Percentiles rank a stretch among this genome's conserved stretches.
Conservation (phyloP, 2,329 filamentous ascomycete species). For the Stagonosporopsis tanaceti region DNA sequence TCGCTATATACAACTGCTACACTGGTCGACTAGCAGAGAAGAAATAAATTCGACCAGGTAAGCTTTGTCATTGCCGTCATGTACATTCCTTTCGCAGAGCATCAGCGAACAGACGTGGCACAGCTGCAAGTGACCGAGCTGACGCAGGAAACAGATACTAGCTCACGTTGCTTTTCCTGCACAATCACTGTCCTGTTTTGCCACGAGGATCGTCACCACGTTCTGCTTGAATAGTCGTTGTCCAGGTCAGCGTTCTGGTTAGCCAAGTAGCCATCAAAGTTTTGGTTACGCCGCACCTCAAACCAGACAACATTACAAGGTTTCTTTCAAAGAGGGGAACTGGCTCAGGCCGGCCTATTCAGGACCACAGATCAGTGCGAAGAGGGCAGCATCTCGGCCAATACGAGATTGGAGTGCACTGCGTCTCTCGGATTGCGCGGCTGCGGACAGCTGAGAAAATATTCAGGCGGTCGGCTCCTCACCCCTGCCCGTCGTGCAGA, state of each 20-base stretch:
- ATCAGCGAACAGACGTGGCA: conserved; percentile 17
- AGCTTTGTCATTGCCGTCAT: conserved; percentile 9
- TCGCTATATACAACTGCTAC: not conserved
- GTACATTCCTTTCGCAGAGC: conserved; percentile 19
- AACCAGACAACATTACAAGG: conserved; percentile 5
- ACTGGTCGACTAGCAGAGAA: conserved; percentile 1
- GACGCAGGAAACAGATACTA: conserved; percentile 30
- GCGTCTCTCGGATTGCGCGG: conserved; percentile 18
- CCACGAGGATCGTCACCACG: conserved; percentile 13
- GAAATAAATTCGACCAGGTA: conserved; percentile 7
- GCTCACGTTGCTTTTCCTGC: conserved; percentile 25
- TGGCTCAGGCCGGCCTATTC: conserved; percentile 11
- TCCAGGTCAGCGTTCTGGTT: conserved; percentile 3
- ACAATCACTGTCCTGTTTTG: conserved; percentile 7
- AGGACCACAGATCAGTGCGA: conserved; percentile 15
- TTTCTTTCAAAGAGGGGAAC: conserved; percentile 14
- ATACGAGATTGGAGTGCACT: conserved; percentile 16
- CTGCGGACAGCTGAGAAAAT: conserved; percentile 21
- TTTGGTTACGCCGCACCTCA: conserved; percentile 13
- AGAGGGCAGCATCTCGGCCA: conserved; percentile 5
- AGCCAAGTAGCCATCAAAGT: conserved; percentile 9
- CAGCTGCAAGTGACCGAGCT: conserved; percentile 16
- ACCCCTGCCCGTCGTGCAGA: conserved; percentile 15
- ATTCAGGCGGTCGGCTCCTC: conserved; percentile 17
- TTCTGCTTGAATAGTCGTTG: not conserved